Evolutionary conservation across 1,284 basidiomycete species (phyloP).

Genomic region (Takashimella koratensis): DNA sequence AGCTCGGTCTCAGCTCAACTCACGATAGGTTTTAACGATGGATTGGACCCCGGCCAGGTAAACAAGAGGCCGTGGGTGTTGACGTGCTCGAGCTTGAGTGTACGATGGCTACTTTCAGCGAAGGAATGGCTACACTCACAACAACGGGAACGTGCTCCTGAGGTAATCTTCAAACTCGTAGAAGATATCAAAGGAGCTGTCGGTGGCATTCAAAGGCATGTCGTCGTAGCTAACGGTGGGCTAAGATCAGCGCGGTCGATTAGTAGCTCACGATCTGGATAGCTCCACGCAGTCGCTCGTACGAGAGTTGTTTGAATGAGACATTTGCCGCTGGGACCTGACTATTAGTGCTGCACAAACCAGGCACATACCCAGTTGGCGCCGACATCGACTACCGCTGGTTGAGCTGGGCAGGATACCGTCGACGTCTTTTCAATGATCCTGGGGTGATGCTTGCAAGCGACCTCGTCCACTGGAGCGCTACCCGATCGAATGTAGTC

Average conservation of each 20-base stretch:
- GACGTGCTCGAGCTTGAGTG: constrained; percentile 56
- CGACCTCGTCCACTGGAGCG: not conserved
- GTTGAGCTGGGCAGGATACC: not conserved
- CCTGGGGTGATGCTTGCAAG: not conserved
- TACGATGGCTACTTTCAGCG: constrained; percentile 50
- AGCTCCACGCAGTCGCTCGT: constrained; percentile 10
- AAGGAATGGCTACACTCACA: constrained; percentile 20
- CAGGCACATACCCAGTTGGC: not conserved
- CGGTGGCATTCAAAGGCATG: constrained; percentile 15
- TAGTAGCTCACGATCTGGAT: constrained; percentile 7
- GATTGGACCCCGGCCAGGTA: constrained; percentile 58
- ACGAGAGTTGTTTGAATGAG: constrained; percentile 4
- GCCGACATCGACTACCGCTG: not conserved
- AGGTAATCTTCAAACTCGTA: constrained; percentile 21
- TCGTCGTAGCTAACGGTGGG: constrained; percentile 14
- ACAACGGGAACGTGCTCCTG: constrained; percentile 29
- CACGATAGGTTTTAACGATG: constrained; percentile 59
- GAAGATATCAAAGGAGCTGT: constrained; percentile 13
- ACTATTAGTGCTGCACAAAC: not conserved
- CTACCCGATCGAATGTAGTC: not conserved
- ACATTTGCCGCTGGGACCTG: constrained; percentile 1
- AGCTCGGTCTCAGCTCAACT: constrained; percentile 59
- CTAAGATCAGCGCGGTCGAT: not conserved
- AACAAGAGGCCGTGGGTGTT: constrained; percentile 64
- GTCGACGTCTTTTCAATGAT: not conserved